Evolutionary conservation across 805 yeast genomes (phyloP), one percentile per base, ranked within the genome.

Genomic region (Kodamaea kakaduensis): DNA sequence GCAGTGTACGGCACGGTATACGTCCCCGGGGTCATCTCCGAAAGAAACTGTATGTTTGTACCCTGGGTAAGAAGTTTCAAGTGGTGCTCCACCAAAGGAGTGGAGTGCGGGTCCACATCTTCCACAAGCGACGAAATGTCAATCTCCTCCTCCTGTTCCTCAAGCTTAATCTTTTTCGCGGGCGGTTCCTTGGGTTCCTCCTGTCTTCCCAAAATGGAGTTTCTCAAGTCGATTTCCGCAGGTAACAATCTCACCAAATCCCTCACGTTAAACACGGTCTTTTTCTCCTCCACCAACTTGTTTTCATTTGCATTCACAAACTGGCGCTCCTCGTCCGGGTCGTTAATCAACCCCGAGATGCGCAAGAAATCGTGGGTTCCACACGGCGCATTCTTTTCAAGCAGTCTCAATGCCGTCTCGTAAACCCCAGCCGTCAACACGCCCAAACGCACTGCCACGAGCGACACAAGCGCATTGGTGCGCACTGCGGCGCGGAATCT

Each of bases 371-470:
- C 71, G 38, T 71, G 64, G 21, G 41, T 45, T 27, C 56, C 50
- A 16, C 56, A 62, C 6, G 76, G 74, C 4, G 81, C 72, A 32
- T 61, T 63, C 43, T 63, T 68, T 54, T 87, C 96, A 13, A 84
- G 65, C 25, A 71, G 51, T 12, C 58, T 45, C 38, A 93, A 69
- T 3, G 80, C 77, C 8, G 68, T 56, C 30, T 67, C 66, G 52
- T 84, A 90, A 8, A 93, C 69, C 28, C 67, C 58, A 0, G 93
- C 69, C 0, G 94, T 69, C 2, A 83, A 56, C 5, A 69, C 59
- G 3, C 97, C 97, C 20, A 88, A 58, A 36, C 86, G 70, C 30
- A 82, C 80, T 19, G 70, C 66, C 9, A 81, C 83, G 32, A 83
- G 69, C 21, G 75, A 74, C 1, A 67, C 75, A 10, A 93, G 66